phyloP scores from a whole-genome alignment of 345 rosid genomes.

The Limnanthes douglasii region DNA sequence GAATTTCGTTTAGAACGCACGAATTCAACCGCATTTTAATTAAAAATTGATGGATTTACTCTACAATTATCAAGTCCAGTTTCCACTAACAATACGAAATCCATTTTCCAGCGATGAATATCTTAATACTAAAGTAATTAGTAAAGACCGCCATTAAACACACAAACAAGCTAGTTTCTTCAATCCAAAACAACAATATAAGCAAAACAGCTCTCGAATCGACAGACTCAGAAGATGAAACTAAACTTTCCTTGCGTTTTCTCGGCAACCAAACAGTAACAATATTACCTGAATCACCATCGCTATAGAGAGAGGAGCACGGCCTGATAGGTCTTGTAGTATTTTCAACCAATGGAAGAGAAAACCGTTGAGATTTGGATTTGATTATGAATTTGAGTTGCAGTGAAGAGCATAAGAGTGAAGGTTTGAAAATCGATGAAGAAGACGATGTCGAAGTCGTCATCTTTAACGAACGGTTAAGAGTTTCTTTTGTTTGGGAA shows the following conservation, averaged over 20 bases:
- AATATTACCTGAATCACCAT: conserved; percentile 14
- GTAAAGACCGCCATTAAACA: too few species aligned
- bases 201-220: not conserved
- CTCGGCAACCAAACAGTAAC: not conserved
- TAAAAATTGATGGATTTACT: too few species aligned
- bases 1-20: too few species aligned
- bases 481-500: conserved; percentile 1
- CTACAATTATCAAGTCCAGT: too few species aligned
- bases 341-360: conserved; percentile 11
- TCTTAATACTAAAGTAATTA: not conserved
- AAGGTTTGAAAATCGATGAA: conserved; percentile 7
- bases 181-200: not conserved
- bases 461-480: conserved; percentile 18
- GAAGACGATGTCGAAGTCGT: conserved; percentile 12
- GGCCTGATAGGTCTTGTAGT: conserved; percentile 9
- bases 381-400: conserved; percentile 13
- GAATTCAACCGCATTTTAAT: not conserved
- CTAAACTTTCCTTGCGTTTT: not conserved
- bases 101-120: too few species aligned
- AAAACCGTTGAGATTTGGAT: conserved; percentile 13
- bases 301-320: conserved; percentile 7
- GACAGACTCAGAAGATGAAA: not conserved
- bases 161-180: too few species aligned
- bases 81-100: too few species aligned
- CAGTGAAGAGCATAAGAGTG: conserved; percentile 6